These are phyloP conservation scores for Blastobotrys mokoenaii DNA, from an alignment of 805 yeast genomes.

Conservation along the genomic window DNA sequence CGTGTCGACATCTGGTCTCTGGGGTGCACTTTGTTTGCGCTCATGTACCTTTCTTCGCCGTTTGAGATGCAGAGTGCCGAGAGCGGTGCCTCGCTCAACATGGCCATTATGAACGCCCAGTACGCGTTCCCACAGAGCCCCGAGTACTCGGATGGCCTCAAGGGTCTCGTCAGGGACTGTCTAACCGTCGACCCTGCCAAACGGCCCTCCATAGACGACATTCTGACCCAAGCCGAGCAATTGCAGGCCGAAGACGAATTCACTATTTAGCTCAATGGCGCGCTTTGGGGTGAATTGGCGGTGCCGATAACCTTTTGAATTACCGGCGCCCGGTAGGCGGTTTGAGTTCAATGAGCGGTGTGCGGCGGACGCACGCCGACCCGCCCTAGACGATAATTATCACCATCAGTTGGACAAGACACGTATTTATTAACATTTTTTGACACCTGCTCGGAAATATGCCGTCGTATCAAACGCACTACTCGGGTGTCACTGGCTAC, in stretches of 20 bases:
- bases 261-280: no score
- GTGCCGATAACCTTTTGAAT: no score
- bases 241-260: no score
- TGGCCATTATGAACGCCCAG: constrained; percentile 66
- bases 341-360: no score
- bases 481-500: constrained; percentile 38
- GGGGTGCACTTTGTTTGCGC: constrained; percentile 74
- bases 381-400: no score
- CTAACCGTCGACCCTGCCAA: constrained; percentile 49
- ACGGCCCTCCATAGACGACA: constrained; percentile 53
- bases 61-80: constrained; percentile 76
- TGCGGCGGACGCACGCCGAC: no score
- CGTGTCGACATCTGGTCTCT: constrained; percentile 85
- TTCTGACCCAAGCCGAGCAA: neutral
- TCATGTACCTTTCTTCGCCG: constrained; percentile 75
- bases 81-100: constrained; percentile 70
- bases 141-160: constrained; percentile 46
- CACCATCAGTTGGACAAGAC: no score
- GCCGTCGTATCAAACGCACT: constrained; percentile 14
- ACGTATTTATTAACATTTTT: no score
- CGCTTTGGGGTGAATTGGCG: no score
- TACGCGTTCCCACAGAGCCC: constrained; percentile 49
- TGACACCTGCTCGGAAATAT: neutral
- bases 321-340: no score
- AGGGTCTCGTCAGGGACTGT: constrained; percentile 51